Evolutionary conservation across 2,329 filamentous ascomycete species (phyloP).

Genomic region (Emmonsiellopsis sp.): DNA sequence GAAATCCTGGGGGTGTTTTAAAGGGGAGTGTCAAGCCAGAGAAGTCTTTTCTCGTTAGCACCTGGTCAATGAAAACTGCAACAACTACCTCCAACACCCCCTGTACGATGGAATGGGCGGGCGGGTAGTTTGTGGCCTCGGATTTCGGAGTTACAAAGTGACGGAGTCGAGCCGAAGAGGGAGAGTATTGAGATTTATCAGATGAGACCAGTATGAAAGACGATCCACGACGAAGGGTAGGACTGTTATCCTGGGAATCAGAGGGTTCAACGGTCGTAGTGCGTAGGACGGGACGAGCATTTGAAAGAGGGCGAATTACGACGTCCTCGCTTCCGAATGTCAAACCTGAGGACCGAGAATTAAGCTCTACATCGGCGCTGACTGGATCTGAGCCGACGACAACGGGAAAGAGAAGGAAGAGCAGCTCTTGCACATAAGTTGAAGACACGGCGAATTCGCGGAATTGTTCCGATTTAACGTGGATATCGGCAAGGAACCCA

Average conservation of each 20-base stretch:
- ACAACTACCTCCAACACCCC: slow-evolving; percentile 69
- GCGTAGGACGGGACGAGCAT: slow-evolving; percentile 59
- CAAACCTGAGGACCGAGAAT: slow-evolving; percentile 68
- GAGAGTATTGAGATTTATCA: slow-evolving; percentile 50
- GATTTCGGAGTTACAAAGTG: slow-evolving; percentile 53
- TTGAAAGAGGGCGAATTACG: slow-evolving; percentile 66
- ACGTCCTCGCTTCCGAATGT: slow-evolving; percentile 82
- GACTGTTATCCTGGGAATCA: slow-evolving; percentile 41
- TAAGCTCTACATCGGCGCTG: slow-evolving; percentile 75
- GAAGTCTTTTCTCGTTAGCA: slow-evolving; percentile 83
- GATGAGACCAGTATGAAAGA: slow-evolving; percentile 85
- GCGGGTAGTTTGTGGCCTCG: slow-evolving; percentile 35
- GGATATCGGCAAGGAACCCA: slow-evolving; percentile 69
- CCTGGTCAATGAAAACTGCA: slow-evolving; percentile 73
- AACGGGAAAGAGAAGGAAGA: slow-evolving; percentile 75
- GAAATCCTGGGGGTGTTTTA: slow-evolving; percentile 84
- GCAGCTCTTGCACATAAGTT: slow-evolving; percentile 69
- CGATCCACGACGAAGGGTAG: slow-evolving; percentile 67
- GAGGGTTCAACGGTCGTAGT: slow-evolving; percentile 54
- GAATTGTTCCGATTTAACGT: slow-evolving; percentile 67
- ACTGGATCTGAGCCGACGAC: slow-evolving; percentile 80
- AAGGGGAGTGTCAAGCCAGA: slow-evolving; percentile 74
- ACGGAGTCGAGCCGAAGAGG: slow-evolving; percentile 55
- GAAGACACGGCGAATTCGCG: slow-evolving; percentile 73
- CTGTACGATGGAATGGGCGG: slow-evolving; percentile 64